These are phyloP conservation scores for Septoria petroselini DNA, from an alignment of 2,329 filamentous ascomycete genomes.

Conservation along the genomic window DNA sequence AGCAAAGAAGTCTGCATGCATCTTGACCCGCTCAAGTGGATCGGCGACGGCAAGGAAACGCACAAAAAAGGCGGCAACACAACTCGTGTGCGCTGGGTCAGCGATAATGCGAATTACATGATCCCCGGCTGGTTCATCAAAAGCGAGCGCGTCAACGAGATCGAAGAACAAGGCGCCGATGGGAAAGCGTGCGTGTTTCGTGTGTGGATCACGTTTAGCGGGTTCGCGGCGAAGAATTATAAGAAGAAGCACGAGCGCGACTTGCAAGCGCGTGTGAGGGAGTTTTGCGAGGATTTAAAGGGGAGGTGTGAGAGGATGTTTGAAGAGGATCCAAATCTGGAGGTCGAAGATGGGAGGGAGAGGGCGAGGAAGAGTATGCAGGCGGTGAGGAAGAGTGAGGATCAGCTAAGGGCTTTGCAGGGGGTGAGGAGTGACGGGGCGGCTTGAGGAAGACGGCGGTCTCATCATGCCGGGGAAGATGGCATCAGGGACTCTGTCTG, in stretches of 20 bases:
- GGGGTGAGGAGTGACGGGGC: neutral
- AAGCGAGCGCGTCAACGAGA: constrained; percentile 49
- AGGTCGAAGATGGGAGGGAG: constrained; percentile 11
- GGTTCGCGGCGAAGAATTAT: constrained; percentile 42
- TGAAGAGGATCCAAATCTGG: constrained; percentile 7
- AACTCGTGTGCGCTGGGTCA: constrained; percentile 34
- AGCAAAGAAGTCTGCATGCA: constrained; percentile 39
- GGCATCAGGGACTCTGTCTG: too few relatives aligned
- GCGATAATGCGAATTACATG: constrained; percentile 33
- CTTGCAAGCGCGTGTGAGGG: constrained; percentile 31
- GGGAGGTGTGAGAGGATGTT: constrained; percentile 12
- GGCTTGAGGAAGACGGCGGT: constrained; percentile 11
- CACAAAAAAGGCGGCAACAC: constrained; percentile 27
- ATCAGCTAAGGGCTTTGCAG: constrained; percentile 3
- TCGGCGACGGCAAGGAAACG: constrained; percentile 20
- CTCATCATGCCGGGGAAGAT: too few relatives aligned
- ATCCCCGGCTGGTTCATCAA: constrained; percentile 39
- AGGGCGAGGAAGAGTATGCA: constrained; percentile 15
- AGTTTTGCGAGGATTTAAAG: constrained; percentile 17
- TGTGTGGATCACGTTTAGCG: constrained; percentile 49
- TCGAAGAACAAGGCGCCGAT: constrained; percentile 40
- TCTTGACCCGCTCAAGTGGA: constrained; percentile 34
- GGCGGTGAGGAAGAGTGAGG: constrained; percentile 12
- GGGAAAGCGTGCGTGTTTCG: constrained; percentile 34
- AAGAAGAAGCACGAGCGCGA: constrained; percentile 43